These are phyloP conservation scores for Fomitopsis betulina DNA, from an alignment of 1,284 basidiomycete genomes.

Conservation along the genomic window DNA sequence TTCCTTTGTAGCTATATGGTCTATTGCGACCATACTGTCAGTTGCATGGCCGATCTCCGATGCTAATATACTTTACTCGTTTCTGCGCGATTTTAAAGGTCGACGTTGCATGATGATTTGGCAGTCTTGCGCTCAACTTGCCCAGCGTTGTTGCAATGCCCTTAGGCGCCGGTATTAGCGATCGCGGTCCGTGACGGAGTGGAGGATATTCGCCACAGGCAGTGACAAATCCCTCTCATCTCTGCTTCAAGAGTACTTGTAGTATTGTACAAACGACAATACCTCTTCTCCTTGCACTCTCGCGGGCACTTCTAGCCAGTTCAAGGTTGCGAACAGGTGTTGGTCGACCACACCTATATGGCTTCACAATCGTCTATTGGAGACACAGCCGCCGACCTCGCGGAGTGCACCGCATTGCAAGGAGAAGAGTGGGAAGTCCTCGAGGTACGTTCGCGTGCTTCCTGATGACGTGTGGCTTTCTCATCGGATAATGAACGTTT, in stretches of 20 bases:
- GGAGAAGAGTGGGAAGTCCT: slow-evolving; percentile 49
- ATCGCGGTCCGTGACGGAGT: no score
- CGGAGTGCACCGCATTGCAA: slow-evolving; percentile 26
- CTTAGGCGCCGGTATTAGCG: no score
- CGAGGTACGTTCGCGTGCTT: slow-evolving; percentile 36
- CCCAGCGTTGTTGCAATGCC: no score
- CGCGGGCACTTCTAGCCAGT: not conserved
- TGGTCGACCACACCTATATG: not conserved
- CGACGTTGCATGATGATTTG: no score
- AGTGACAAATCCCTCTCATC: not conserved
- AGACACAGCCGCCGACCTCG: slow-evolving; percentile 4
- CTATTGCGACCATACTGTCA: no score
- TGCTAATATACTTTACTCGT: no score
- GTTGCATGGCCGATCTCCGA: no score
- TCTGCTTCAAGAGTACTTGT: not conserved
- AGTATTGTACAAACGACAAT: no score
- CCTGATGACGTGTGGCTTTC: not conserved
- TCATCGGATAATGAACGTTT: slow-evolving; percentile 4
- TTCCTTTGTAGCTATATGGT: no score
- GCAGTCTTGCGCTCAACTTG: no score
- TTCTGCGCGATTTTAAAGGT: no score
- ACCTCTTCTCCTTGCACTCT: not conserved
- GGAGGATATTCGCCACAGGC: no score
- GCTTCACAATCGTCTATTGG: not conserved
- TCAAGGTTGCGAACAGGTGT: not conserved